Evolutionary conservation across 2,329 filamentous ascomycete species (phyloP).

Genomic region (Beauveria australis): DNA sequence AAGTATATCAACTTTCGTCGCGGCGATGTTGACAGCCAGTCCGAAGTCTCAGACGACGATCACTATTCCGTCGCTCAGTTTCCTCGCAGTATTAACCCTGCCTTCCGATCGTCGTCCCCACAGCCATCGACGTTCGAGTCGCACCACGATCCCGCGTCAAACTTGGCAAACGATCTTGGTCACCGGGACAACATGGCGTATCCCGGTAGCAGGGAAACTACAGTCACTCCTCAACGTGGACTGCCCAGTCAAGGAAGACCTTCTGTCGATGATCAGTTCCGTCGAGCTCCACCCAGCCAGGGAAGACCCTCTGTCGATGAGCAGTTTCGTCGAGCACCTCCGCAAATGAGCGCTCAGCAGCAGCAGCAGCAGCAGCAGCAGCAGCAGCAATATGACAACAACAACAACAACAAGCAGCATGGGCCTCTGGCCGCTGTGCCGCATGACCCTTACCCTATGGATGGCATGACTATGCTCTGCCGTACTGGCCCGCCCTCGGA

Average conservation of each 20-base stretch:
- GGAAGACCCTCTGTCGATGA: conserved; percentile 11
- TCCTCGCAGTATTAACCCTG: conserved; percentile 87
- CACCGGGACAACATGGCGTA: conserved; percentile 43
- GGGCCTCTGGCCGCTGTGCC: conserved; percentile 62
- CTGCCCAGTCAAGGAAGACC: conserved; percentile 14
- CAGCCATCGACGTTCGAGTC: conserved; percentile 90
- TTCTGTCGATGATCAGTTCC: conserved; percentile 23
- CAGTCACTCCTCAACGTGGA: conserved; percentile 43
- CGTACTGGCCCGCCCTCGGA: conserved; percentile 59
- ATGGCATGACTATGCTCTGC: conserved; percentile 97
- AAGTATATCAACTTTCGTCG: conserved; percentile 99
- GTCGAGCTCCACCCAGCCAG: conserved; percentile 31
- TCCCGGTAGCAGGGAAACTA: conserved; percentile 41
- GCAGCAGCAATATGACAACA: conserved; percentile 8
- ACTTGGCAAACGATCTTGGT: conserved; percentile 60
- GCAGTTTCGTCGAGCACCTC: conserved; percentile 16
- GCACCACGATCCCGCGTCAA: conserved; percentile 77
- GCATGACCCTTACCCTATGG: conserved; percentile 87
- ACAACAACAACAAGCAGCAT: conserved; percentile 46
- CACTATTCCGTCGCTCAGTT: conserved; percentile 94
- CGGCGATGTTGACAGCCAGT: conserved; percentile 76
- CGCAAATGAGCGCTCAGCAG: conserved; percentile 13
- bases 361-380: neutral
- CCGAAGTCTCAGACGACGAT: conserved; percentile 78
- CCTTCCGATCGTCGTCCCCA: conserved; percentile 90